phyloP scores from a whole-genome alignment of 371 early-diverging fungal species.

The Gilbertella persicaria region DNA sequence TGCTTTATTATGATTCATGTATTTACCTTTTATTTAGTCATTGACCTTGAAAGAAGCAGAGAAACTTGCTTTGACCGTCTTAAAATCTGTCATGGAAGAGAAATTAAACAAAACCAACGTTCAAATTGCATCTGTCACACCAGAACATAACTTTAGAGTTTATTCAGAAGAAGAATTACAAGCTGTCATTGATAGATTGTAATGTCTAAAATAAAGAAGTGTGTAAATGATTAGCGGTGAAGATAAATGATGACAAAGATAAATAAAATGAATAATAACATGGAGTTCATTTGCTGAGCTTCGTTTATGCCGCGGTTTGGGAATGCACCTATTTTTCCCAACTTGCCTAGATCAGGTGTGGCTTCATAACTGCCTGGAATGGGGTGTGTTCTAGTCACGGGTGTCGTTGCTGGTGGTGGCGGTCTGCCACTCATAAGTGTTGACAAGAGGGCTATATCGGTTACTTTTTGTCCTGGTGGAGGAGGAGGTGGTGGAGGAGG shows the following conservation, averaged over 20 bases:
- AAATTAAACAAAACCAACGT: constrained; percentile 95
- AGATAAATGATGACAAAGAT: constrained; percentile 2
- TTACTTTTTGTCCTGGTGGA: background rate
- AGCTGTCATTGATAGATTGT: constrained; percentile 66
- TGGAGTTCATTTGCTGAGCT: constrained; percentile 9
- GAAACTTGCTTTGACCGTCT: constrained; percentile 88
- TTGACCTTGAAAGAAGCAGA: constrained; percentile 90
- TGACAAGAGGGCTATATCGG: background rate
- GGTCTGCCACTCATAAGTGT: background rate
- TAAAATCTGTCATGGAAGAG: constrained; percentile 99
- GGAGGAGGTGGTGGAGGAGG: background rate
- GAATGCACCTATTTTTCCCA: constrained; percentile 15
- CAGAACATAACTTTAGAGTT: constrained; percentile 74
- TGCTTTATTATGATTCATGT: background rate
- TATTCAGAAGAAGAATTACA: constrained; percentile 76
- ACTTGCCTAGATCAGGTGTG: constrained; percentile 1
- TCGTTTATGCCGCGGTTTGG: background rate
- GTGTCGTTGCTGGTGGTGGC: background rate
- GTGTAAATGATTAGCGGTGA: constrained; percentile 5
- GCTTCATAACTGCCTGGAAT: background rate
- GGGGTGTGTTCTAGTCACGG: background rate
- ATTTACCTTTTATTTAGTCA: constrained; percentile 42
- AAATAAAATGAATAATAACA: constrained; percentile 1
- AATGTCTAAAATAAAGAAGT: constrained; percentile 6
- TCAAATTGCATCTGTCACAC: constrained; percentile 93